A percentile compares a stretch with the other conserved stretches of the same genome.
phyloP scores from a whole-genome alignment of 1,284 basidiomycete genomes.

The Bjerkandera adusta region DNA sequence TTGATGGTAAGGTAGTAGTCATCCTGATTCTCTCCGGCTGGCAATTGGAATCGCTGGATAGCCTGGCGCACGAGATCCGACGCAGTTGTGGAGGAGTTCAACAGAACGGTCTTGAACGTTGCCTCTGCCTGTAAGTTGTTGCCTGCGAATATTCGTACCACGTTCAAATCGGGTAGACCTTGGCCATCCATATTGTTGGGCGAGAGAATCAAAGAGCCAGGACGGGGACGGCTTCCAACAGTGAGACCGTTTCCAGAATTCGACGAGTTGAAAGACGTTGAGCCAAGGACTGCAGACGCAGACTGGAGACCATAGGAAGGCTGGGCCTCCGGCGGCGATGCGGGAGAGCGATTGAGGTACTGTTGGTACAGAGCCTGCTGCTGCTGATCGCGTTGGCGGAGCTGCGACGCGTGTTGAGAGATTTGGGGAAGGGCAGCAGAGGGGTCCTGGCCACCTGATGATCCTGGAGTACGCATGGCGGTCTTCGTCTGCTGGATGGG shows the following conservation, averaged over 20 bases:
- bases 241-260: constrained; percentile 44
- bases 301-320: constrained; percentile 69
- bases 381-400: constrained; percentile 86
- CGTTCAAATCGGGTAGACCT: constrained; percentile 83
- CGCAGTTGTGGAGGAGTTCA: constrained; percentile 84
- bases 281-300: constrained; percentile 53
- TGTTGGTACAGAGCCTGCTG: constrained; percentile 88
- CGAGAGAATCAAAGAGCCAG: constrained; percentile 71
- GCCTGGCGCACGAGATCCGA: constrained; percentile 87
- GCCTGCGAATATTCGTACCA: constrained; percentile 94
- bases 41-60: constrained; percentile 88
- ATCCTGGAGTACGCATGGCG: constrained; percentile 31
- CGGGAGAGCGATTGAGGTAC: constrained; percentile 80
- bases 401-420: constrained; percentile 53
- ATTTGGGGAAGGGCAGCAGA: constrained; percentile 24
- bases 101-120: constrained; percentile 95
- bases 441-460: constrained; percentile 18
- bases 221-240: constrained; percentile 48
- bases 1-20: constrained; percentile 94
- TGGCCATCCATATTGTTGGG: constrained; percentile 57
- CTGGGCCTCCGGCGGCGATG: constrained; percentile 69
- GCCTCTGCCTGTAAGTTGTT: constrained; percentile 86
- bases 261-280: constrained; percentile 40
- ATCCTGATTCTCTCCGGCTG: constrained; percentile 55
- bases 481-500: constrained; percentile 31